Conservation (phyloP, 2,329 filamentous ascomycete species). For the Aschersonia sp. region DNA sequence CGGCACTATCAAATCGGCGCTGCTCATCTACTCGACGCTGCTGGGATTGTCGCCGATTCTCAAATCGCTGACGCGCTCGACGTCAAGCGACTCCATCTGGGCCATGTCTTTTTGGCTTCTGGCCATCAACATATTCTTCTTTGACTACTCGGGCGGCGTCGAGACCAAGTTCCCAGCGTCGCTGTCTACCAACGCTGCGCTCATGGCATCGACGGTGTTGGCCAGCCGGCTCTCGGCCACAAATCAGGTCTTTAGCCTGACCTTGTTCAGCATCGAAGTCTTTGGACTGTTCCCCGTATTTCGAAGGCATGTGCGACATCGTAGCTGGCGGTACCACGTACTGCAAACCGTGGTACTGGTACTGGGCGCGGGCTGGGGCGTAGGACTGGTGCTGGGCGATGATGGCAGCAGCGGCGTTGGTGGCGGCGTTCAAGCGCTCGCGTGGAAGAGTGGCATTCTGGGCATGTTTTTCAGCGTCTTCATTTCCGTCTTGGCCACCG, state of each 20-base stretch:
- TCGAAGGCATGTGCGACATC: constrained; percentile 69
- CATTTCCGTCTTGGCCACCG: constrained; percentile 66
- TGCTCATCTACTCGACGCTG: constrained; percentile 84
- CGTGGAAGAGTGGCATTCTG: constrained; percentile 43
- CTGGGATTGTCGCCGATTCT: constrained; percentile 88
- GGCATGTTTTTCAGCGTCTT: constrained; percentile 67
- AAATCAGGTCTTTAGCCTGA: constrained; percentile 86
- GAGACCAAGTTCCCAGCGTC: constrained; percentile 52
- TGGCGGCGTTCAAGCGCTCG: constrained; percentile 13
- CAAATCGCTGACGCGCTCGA: constrained; percentile 88
- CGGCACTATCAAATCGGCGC: constrained; percentile 77
- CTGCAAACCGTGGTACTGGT: constrained; percentile 63
- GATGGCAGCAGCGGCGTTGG: constrained; percentile 15
- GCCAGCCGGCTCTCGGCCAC: constrained; percentile 81
- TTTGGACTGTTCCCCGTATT: constrained; percentile 98
- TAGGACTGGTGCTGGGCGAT: constrained; percentile 47
- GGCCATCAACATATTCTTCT: constrained; percentile 92
- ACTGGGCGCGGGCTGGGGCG: constrained; percentile 62
- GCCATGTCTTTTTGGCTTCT: constrained; percentile 88
- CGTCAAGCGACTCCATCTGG: constrained; percentile 92
- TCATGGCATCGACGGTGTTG: constrained; percentile 92
- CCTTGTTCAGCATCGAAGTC: constrained; percentile 91
- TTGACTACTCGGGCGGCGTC: constrained; percentile 74
- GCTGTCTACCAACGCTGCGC: constrained; percentile 83
- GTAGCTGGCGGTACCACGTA: constrained; percentile 71